These are phyloP conservation scores for Starmerella cellae DNA, from an alignment of 805 yeast genomes.

Conservation along the genomic window DNA sequence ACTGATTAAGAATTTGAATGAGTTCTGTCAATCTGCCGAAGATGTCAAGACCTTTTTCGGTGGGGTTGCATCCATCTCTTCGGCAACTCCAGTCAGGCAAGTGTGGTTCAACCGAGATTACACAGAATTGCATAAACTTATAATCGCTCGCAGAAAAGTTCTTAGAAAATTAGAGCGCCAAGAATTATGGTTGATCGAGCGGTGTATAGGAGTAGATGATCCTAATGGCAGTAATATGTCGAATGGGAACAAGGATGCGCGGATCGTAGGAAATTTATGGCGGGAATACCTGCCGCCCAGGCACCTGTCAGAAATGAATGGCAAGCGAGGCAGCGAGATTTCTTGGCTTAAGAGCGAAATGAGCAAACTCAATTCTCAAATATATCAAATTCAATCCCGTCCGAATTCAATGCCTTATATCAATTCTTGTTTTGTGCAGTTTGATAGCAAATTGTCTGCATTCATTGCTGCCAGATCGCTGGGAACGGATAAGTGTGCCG, in stretches of 20 bases:
- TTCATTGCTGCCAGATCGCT: slow-evolving; percentile 42
- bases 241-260: slow-evolving; percentile 9
- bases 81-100: slow-evolving; percentile 34
- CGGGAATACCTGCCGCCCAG: slow-evolving; percentile 39
- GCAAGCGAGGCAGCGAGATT: slow-evolving; percentile 25
- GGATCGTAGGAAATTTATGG: slow-evolving; percentile 22
- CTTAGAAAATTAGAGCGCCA: slow-evolving; percentile 31
- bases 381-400: slow-evolving; percentile 41
- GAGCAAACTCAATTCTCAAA: slow-evolving; percentile 49
- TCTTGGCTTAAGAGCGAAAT: slow-evolving; percentile 51
- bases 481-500: slow-evolving; percentile 3
- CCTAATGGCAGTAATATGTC: neutral
- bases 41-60: slow-evolving; percentile 42
- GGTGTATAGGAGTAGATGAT: slow-evolving; percentile 19
- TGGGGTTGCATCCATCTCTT: slow-evolving; percentile 26
- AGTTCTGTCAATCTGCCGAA: slow-evolving; percentile 36
- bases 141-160: slow-evolving; percentile 24
- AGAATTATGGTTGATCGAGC: slow-evolving; percentile 31
- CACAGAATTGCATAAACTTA: slow-evolving; percentile 28
- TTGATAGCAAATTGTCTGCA: slow-evolving; percentile 43
- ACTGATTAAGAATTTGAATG: slow-evolving; percentile 55
- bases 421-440: slow-evolving; percentile 43
- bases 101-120: slow-evolving; percentile 48
- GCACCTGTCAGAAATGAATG: slow-evolving; percentile 28
- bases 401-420: slow-evolving; percentile 27